Conservation (phyloP, 176 grass and related monocot species). For the Cenchrus americanus region DNA sequence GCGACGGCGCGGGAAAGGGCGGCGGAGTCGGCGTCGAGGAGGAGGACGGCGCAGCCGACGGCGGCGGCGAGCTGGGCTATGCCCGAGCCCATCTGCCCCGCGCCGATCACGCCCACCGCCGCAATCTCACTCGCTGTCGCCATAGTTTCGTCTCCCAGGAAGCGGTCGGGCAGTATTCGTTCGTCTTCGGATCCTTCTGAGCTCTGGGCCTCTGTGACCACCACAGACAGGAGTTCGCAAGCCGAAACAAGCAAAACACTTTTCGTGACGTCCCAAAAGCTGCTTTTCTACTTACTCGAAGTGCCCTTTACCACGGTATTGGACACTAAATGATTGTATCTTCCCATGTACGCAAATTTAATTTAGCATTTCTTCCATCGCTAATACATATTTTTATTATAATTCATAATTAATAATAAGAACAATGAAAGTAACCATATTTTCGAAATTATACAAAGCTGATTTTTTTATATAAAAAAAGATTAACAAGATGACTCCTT, state of each 20-base stretch:
- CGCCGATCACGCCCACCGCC: conserved; percentile 73
- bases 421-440: no score
- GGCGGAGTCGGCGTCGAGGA: conserved; percentile 71
- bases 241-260: not conserved
- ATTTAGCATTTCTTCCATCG: no score
- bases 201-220: not conserved
- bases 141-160: conserved; percentile 31
- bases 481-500: no score
- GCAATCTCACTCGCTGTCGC: conserved; percentile 40
- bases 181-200: not conserved
- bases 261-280: not conserved
- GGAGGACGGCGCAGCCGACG: conserved; percentile 61
- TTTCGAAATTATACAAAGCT: no score
- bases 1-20: conserved; percentile 60
- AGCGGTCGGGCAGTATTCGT: not conserved
- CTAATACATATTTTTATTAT: no score
- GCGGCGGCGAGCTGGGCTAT: conserved; percentile 85
- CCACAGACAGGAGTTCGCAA: not conserved
- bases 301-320: no score
- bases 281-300: not conserved
- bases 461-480: no score
- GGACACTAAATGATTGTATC: no score
- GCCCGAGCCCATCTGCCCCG: conserved; percentile 96
- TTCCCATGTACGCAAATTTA: no score
- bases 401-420: no score